Base-by-base conservation (phyloP, 306 rosid genomes). In the Phaseolus lunatus region DNA sequence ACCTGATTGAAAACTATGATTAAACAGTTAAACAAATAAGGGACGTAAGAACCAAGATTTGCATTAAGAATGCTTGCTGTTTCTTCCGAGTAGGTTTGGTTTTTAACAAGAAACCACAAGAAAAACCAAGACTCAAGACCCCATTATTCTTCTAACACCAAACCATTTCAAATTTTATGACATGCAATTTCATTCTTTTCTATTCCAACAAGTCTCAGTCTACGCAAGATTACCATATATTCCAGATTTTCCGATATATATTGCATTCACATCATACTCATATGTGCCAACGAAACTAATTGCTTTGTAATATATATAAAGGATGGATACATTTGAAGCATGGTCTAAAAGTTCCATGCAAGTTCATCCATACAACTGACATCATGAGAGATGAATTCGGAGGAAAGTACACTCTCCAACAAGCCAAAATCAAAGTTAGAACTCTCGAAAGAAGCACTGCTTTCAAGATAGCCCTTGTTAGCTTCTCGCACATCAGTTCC, bases 281-380 rank as follows among this genome's bases (percentile, higher is more conserved):
- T 19, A 56, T 16, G 9, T 45, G 12, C 11, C 8, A 18, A 33
- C 16, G 5, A 29, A 44, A 73, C 63, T 75, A 33, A 33, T 5
- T 43, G 48, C 41, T 24, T 23, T 3, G 20, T 31, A 23, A 70
- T 70, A 50, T 20, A 73, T 77, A 72, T 22, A 53, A 58, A 49
- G 20, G n/a, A 48, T 11, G 24, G 20, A 19, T 10, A 37, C 19
- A 66, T 66, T 29, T 16, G 67, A 27, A 45, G 27, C 13, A 80
- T 84, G 39, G 68, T 47, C 66, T 89, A 87, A 85, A 87, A 86
- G 79, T 80, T 83, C 94, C 96, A 91, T 75, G 88, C 84, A 89
- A 91, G 75, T 44, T 89, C 87, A 83, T 80, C 82, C 82, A 82
- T 76, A 61, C 84, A 83, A 58, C 80, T 71, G 18, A 81, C 56